phyloP scores from a whole-genome alignment of 2,329 filamentous ascomycete genomes.

The Xylaria sp. region DNA sequence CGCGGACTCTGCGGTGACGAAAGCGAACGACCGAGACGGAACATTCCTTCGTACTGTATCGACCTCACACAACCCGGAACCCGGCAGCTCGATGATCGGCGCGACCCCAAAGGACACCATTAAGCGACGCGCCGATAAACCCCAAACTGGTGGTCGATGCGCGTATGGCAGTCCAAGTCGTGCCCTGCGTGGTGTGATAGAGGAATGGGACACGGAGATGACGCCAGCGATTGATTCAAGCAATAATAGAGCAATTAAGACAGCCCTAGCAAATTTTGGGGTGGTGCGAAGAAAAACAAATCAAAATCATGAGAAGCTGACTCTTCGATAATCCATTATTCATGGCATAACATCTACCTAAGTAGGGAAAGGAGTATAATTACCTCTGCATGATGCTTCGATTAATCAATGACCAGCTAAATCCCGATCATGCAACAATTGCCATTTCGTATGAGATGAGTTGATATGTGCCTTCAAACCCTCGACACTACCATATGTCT shows the following conservation, averaged over 20 bases:
- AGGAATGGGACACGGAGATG: slow-evolving; percentile 6
- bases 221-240: slow-evolving; percentile 7
- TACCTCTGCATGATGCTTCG: slow-evolving; percentile 10
- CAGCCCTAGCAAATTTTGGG: neutral
- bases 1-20: slow-evolving; percentile 24
- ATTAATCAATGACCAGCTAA: slow-evolving; percentile 41
- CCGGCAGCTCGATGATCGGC: slow-evolving; percentile 1
- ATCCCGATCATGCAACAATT: slow-evolving; percentile 56
- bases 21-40: neutral
- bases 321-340: neutral
- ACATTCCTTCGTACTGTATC: slow-evolving; percentile 4
- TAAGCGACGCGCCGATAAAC: slow-evolving; percentile 6
- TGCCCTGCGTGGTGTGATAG: neutral
- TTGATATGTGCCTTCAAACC: slow-evolving; percentile 53
- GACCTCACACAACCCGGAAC: neutral
- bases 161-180: neutral
- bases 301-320: neutral
- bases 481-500: slow-evolving; percentile 50
- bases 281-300: slow-evolving; percentile 1
- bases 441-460: slow-evolving; percentile 55
- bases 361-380: slow-evolving; percentile 20
- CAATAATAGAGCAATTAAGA: slow-evolving; percentile 9
- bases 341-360: slow-evolving; percentile 14
- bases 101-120: slow-evolving; percentile 8
- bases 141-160: neutral